Conservation (phyloP, 2,329 filamentous ascomycete genomes). For the Ophiostoma ulmi region DNA sequence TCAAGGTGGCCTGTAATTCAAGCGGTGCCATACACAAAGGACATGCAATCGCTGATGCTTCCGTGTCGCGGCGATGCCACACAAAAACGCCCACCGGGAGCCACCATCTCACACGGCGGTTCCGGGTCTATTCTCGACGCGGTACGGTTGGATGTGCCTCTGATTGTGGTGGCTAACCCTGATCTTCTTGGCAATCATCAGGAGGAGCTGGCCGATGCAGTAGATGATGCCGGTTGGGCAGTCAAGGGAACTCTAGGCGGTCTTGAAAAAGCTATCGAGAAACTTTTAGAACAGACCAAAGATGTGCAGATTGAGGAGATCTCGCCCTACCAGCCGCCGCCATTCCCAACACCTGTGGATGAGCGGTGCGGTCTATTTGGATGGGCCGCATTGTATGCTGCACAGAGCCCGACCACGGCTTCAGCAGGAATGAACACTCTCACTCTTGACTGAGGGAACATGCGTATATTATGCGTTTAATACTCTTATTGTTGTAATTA, state of each 20-base stretch:
- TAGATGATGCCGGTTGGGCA: conserved; percentile 70
- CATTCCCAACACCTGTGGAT: conserved; percentile 32
- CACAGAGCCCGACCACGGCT: background rate
- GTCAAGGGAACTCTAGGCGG: conserved; percentile 61
- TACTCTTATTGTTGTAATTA: background rate
- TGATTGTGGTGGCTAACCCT: conserved; percentile 88
- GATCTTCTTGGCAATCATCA: conserved; percentile 86
- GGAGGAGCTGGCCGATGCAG: conserved; percentile 72
- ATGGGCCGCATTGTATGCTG: conserved; percentile 30
- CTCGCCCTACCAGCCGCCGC: conserved; percentile 29
- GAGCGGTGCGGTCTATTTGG: conserved; percentile 35
- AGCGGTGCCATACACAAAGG: conserved; percentile 61
- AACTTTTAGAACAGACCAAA: conserved; percentile 24
- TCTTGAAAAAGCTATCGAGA: conserved; percentile 37
- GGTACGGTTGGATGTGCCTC: conserved; percentile 63
- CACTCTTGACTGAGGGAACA: conserved; percentile 21
- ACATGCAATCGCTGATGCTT: conserved; percentile 56
- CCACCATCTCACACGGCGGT: conserved; percentile 86
- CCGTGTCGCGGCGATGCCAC: conserved; percentile 42
- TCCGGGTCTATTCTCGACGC: conserved; percentile 86
- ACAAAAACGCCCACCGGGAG: conserved; percentile 49
- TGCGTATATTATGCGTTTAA: background rate
- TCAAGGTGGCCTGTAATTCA: conserved; percentile 24
- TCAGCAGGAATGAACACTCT: conserved; percentile 14
- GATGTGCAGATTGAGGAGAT: conserved; percentile 29